Evolutionary conservation across 164 flowering plant genomes (phyloP).

Genomic region (Chloranthus sessilifolius): DNA sequence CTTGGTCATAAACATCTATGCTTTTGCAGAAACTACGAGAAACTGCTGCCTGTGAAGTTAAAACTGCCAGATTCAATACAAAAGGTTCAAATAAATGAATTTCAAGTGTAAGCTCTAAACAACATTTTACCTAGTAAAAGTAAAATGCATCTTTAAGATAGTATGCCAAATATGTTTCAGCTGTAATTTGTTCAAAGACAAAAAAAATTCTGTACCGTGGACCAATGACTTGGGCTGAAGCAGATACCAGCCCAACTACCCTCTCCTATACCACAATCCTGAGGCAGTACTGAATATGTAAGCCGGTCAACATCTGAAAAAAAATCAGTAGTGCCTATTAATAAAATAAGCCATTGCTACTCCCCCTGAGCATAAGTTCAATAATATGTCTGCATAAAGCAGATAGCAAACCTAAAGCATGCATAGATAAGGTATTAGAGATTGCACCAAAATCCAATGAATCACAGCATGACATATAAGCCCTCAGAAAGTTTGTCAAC

Average conservation of each 20-base stretch:
- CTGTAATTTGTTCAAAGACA: neutral
- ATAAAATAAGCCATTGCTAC: constrained; percentile 1
- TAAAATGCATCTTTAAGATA: neutral
- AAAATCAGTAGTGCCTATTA: constrained; percentile 6
- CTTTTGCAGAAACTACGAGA: constrained; percentile 75
- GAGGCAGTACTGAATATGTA: constrained; percentile 63
- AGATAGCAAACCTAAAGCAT: too few species aligned
- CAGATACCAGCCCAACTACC: constrained; percentile 86
- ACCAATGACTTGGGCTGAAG: constrained; percentile 72
- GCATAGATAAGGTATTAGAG: too few species aligned
- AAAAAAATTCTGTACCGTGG: constrained; percentile 38
- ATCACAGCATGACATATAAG: too few species aligned
- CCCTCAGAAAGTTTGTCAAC: too few species aligned
- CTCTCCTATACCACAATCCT: constrained; percentile 76
- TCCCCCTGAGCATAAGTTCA: too few species aligned
- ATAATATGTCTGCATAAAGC: too few species aligned
- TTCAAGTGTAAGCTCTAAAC: neutral
- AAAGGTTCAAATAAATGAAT: neutral
- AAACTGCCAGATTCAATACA: constrained; percentile 2
- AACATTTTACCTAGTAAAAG: neutral
- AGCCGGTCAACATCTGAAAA: constrained; percentile 64
- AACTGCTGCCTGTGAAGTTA: constrained; percentile 56
- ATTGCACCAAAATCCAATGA: too few species aligned
- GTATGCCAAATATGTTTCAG: neutral
- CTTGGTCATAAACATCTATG: constrained; percentile 82